These are phyloP conservation scores for Lecanicillium sp. DNA, from an alignment of 2,329 filamentous ascomycete genomes.

Conservation along the genomic window DNA sequence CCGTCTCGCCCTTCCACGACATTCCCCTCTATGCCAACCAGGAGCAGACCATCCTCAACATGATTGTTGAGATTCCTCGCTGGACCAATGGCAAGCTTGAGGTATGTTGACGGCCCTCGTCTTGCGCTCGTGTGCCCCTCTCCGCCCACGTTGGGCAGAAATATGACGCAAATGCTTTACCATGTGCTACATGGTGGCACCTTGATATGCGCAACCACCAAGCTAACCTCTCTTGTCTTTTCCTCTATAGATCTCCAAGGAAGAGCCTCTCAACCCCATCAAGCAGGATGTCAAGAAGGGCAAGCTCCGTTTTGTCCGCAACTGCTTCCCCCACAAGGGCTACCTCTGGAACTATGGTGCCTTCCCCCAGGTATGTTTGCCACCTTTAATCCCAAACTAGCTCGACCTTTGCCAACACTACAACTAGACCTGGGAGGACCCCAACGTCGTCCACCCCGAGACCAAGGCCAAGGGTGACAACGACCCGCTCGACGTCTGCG, in stretches of 20 bases:
- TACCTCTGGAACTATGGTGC: slow-evolving; percentile 99
- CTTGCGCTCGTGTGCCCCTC: slow-evolving; percentile 4
- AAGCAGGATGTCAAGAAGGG: slow-evolving; percentile 99
- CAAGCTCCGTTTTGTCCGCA: slow-evolving; percentile 98
- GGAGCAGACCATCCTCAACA: slow-evolving; percentile 94
- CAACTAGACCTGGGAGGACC: slow-evolving; percentile 93
- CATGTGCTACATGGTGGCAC: not conserved
- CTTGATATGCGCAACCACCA: too few relatives aligned
- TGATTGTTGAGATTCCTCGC: slow-evolving; percentile 98
- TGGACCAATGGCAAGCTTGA: slow-evolving; percentile 99
- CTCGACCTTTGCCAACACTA: slow-evolving; percentile 8
- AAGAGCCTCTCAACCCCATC: slow-evolving; percentile 96
- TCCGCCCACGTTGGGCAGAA: not conserved
- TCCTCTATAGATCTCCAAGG: slow-evolving; percentile 78
- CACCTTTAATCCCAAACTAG: slow-evolving; percentile 9
- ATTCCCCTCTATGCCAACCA: slow-evolving; percentile 96
- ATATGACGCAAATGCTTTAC: slow-evolving; percentile 7
- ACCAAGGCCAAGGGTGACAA: slow-evolving; percentile 99
- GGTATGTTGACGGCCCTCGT: slow-evolving; percentile 45
- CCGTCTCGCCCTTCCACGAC: slow-evolving; percentile 95
- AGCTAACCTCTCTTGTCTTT: slow-evolving; percentile 4
- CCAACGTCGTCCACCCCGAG: slow-evolving; percentile 90
- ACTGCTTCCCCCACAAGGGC: slow-evolving; percentile 99
- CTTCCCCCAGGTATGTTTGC: slow-evolving; percentile 76
- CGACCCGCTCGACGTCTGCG: slow-evolving; percentile 97